Evolutionary conservation across 345 rosid genomes (phyloP).

Genomic region (Ailanthus altissimus): DNA sequence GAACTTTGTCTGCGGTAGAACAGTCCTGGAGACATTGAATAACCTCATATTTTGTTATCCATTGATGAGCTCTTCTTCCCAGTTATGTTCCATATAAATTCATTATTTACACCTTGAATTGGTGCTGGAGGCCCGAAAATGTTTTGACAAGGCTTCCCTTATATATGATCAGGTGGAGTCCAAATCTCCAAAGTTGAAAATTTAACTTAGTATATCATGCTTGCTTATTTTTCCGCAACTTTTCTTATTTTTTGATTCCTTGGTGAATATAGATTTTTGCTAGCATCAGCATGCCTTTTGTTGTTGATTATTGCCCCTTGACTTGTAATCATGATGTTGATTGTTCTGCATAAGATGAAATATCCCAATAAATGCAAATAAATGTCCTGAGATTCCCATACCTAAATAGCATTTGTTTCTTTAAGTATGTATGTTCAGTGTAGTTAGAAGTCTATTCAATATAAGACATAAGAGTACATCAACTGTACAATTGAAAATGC

Average conservation of each 20-base stretch:
- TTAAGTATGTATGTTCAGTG: background rate
- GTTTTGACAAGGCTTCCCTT: constrained; percentile 75
- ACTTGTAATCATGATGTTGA: background rate
- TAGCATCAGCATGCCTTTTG: background rate
- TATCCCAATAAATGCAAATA: background rate
- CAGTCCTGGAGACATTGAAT: background rate
- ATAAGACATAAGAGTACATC: background rate
- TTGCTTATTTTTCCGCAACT: background rate
- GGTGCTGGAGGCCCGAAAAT: constrained; percentile 72
- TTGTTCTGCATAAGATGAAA: background rate
- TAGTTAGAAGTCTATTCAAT: background rate
- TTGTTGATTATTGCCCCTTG: background rate
- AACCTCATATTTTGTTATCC: background rate
- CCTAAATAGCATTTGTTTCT: background rate
- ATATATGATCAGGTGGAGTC: constrained; percentile 63
- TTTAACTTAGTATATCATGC: constrained; percentile 1
- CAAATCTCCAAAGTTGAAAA: constrained; percentile 7
- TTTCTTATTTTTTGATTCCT: background rate
- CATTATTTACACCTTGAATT: constrained; percentile 15
- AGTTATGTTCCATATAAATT: constrained; percentile 10
- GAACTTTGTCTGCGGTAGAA: background rate
- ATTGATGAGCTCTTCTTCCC: background rate
- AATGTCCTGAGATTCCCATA: background rate
- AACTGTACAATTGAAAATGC: background rate
- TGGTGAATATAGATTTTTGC: background rate